These are phyloP conservation scores for Wickerhamiella azyma DNA, from an alignment of 805 yeast genomes.

Conservation along the genomic window DNA sequence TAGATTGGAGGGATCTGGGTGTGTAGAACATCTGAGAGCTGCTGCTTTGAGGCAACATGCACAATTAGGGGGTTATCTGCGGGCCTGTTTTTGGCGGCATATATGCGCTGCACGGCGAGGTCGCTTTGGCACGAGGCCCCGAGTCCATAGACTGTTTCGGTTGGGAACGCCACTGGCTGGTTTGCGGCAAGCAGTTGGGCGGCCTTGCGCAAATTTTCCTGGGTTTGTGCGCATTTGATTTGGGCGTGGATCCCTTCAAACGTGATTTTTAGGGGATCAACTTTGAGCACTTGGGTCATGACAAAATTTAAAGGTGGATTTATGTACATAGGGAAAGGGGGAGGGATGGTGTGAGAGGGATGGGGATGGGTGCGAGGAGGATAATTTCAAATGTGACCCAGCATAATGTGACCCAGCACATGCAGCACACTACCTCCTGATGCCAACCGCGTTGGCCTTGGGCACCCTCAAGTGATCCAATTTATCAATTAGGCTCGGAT, in stretches of 20 bases:
- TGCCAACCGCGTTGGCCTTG: background rate
- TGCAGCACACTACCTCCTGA: background rate
- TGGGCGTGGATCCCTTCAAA: constrained; percentile 32
- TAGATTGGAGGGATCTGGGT: constrained; percentile 54
- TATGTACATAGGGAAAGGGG: too few species aligned
- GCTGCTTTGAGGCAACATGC: constrained; percentile 69
- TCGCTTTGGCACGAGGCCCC: constrained; percentile 78
- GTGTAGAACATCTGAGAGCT: constrained; percentile 44
- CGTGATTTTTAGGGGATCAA: constrained; percentile 37
- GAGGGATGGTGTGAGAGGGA: too few species aligned
- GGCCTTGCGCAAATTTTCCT: constrained; percentile 41
- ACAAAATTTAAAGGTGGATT: background rate
- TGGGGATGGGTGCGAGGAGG: too few species aligned
- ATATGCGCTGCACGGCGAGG: constrained; percentile 60
- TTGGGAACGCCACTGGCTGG: constrained; percentile 80
- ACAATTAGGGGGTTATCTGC: constrained; percentile 90
- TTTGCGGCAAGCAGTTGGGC: constrained; percentile 39
- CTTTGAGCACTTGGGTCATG: constrained; percentile 37
- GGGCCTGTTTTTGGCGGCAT: constrained; percentile 83
- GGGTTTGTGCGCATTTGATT: constrained; percentile 29
- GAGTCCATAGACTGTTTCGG: constrained; percentile 93
- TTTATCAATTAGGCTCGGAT: constrained; percentile 13
- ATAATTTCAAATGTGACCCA: too few species aligned
- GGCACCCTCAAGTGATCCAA: constrained; percentile 11
- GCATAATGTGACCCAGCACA: background rate